Evolutionary conservation across 805 yeast species (phyloP).

Genomic region (Maudiozyma pseudohumilis): DNA sequence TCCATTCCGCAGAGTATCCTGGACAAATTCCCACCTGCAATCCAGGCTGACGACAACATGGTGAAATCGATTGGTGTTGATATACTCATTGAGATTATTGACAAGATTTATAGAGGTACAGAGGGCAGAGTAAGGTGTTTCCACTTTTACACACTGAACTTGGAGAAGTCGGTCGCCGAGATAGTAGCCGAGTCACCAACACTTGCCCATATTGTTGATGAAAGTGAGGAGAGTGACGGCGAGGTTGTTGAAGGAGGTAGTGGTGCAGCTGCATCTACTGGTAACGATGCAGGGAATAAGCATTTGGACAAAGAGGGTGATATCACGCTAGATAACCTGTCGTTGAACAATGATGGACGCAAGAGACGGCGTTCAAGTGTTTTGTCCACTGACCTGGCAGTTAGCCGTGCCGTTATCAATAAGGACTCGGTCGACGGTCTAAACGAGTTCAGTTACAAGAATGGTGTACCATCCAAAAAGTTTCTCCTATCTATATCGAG

Average conservation of each 20-base stretch:
- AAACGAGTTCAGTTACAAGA: conserved; percentile 5
- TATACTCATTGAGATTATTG: conserved; percentile 52
- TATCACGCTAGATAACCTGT: conserved; percentile 24
- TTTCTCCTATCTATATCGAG: conserved; percentile 67
- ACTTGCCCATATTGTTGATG: conserved; percentile 39
- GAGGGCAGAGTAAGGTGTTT: conserved; percentile 60
- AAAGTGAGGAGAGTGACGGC: conserved; percentile 15
- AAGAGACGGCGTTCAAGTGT: conserved; percentile 27
- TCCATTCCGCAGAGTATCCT: conserved; percentile 54
- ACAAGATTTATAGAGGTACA: conserved; percentile 43
- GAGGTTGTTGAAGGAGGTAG: conserved; percentile 6
- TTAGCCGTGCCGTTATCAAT: conserved; percentile 33
- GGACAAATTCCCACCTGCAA: conserved; percentile 42
- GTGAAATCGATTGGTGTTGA: conserved; percentile 81
- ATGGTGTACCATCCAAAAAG: conserved; percentile 35
- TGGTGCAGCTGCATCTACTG: conserved; percentile 6
- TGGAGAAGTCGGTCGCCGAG: conserved; percentile 86
- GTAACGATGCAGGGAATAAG: conserved; percentile 16
- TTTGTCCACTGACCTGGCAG: conserved; percentile 26
- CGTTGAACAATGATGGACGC: conserved; percentile 8
- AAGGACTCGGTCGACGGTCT: conserved; percentile 11
- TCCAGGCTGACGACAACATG: conserved; percentile 63
- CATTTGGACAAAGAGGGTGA: conserved; percentile 26
- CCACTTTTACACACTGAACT: conserved; percentile 86
- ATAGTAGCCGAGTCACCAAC: conserved; percentile 56